Conservation (phyloP, 345 rosid genomes). For the Linum trigynum region DNA sequence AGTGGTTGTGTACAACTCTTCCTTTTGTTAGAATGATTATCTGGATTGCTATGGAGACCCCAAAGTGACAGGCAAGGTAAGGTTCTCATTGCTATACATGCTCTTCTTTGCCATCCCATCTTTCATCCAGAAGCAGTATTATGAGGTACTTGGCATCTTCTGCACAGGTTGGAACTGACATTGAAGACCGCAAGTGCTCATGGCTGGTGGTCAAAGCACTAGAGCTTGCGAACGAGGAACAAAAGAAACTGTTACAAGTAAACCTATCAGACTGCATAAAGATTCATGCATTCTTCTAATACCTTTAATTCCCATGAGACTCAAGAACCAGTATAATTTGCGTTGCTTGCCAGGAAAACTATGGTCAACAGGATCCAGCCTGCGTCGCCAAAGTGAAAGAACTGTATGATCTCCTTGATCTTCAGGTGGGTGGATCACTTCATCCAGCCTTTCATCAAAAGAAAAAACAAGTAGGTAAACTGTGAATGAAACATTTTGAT, state of each 20-base stretch:
- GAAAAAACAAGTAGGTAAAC: neutral
- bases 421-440: neutral
- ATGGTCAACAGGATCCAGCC: constrained; percentile 1
- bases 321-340: neutral
- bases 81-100: neutral
- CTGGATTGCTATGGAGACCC: neutral
- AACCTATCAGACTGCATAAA: neutral
- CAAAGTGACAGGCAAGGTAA: neutral
- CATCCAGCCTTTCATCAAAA: neutral
- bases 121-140: too few species aligned
- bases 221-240: constrained; percentile 2
- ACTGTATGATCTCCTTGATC: neutral
- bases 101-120: neutral
- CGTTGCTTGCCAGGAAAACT: neutral
- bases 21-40: neutral
- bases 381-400: constrained; percentile 1
- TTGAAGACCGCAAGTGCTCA: constrained; percentile 2
- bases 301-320: neutral
- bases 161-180: constrained; percentile 2
- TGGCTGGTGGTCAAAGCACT: neutral
- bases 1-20: neutral
- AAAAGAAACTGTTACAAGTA: neutral
- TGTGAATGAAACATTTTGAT: neutral
- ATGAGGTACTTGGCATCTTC: neutral
- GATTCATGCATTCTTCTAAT: too few species aligned